phyloP scores from a whole-genome alignment of 176 grass and related monocot genomes.

The Cenchrus fungigraminus region DNA sequence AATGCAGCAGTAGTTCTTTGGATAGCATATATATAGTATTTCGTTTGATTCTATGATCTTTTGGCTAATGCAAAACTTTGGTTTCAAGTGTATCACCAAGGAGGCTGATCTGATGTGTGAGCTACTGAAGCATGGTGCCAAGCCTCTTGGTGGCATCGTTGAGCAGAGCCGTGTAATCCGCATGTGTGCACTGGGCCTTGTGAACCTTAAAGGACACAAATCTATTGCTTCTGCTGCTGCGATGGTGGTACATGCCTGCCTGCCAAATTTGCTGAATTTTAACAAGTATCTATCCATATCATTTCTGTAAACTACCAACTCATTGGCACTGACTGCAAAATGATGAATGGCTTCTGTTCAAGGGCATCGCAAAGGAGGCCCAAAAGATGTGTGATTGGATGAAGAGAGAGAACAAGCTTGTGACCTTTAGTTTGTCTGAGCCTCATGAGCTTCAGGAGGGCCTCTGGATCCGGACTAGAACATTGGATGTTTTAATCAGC shows the following conservation, averaged over 20 bases:
- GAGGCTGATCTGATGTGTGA: constrained; percentile 17
- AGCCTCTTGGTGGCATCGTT: not conserved
- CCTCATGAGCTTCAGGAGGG: not conserved
- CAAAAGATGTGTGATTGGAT: constrained; percentile 15
- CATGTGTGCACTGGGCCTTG: not conserved
- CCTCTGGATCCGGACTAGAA: not conserved
- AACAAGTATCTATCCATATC: not conserved
- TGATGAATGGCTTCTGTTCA: not conserved
- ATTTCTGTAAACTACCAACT: not conserved
- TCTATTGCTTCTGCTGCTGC: not conserved
- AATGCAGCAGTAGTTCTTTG: not conserved
- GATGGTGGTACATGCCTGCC: constrained; percentile 21
- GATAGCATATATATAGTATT: too few relatives aligned
- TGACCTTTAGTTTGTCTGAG: not conserved
- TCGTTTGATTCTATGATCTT: not conserved
- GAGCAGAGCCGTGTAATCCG: not conserved
- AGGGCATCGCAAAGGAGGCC: not conserved
- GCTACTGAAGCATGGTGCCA: not conserved
- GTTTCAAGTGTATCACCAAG: constrained; percentile 7
- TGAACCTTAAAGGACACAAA: not conserved
- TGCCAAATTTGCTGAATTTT: not conserved
- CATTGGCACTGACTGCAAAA: not conserved
- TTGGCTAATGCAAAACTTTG: not conserved
- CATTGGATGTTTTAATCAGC: not conserved
- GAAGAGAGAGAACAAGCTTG: not conserved